Evolutionary conservation across 192 early-diverging fungal genomes (phyloP), one percentile per base, ranked within the genome.

Genomic region (Backusella morwellensis): DNA sequence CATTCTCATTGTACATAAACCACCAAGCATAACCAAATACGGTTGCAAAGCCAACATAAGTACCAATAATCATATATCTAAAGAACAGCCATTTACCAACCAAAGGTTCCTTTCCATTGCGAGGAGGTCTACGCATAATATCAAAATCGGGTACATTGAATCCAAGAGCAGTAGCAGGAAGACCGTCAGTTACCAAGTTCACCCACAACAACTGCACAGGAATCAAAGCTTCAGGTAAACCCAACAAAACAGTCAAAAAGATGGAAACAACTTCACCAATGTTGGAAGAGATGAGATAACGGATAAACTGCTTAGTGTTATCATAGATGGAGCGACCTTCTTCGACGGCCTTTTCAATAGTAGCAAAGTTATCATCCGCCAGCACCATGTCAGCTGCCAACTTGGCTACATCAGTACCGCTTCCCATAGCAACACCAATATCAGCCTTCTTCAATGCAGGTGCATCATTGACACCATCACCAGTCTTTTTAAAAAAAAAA

Each of bases 231-330:
- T 99, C 97, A 56, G 97, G 97, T 92, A 99, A 93, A 26, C 96
- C 95, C 38, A 99, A 88, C 26, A 99, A 82, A 29, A 99, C 97
- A 1, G 97, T 98, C 78, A 99, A 87, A 78, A 99, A 98, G 79
- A 99, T 98, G 56, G 90, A 91, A 35, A 99, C 97, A 40, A 98
- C 97, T 85, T 99, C 98, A 74, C 97, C 97, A 89, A 99, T 98
- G 88, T 99, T 99, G 67, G 95, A 96, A 42, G 93, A 95, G 77
- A 99, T 98, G 76, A 99, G 85, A 81, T 99, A 99, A 38, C 97
- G 94, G 82, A 99, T 98, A 69, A 99, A 99, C 86, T 99, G 97
- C 89, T 98, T 99, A 32, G 97, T 99, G 86, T 99, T 99, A 84
- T 95, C 94, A 90, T 98, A 99, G 81, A 99, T 99, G 67, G 90